Evolutionary conservation across 1,139 yeast genomes (phyloP), one percentile per base, ranked within the genome.

Genomic region (Trichomonascaceae sp.): DNA sequence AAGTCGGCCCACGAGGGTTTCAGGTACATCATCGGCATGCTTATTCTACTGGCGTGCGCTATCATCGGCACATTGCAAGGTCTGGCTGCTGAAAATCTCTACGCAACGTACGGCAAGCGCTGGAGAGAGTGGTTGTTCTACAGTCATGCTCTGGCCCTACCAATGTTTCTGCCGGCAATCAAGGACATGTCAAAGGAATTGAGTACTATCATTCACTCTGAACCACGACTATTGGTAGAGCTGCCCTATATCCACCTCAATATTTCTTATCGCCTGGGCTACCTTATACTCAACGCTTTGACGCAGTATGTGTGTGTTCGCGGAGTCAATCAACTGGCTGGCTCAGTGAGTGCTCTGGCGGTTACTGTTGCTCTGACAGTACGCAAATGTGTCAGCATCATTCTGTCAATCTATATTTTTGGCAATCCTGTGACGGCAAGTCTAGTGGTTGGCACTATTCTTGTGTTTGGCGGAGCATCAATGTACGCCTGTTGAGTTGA

Each of bases 81-180:
- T 1, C 59, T 76, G 13, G 64, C 67, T 43, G 65, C 67, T 28
- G 84, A 77, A 46, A 50, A 52, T 32, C 64, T 74, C 2, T 71
- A 62, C 47, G 54, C 51, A 15, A 45, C 44, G 26, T 70, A 73
- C 47, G 80, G 79, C 2, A 62, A 64, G 9, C 69, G 67, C 34
- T 77, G 87, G 87, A 59, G 67, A 37, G 85, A 77, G 44, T 65
- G 69, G 22, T 53, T 78, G 27, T 77, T 78, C 45, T 77, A 72
- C 51, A 56, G 59, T 22, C 84, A 78, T 51, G 52, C 71, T 11
- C 56, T 75, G 30, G 70, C 76, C 0, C 45, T 79, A 6, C 77
- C 81, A 0, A 50, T 76, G 14, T 74, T 76, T 43, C 8, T 63
- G 1, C 50, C 69, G 2, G 53, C 66, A 17, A 8, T 32, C 9